A percentile compares a stretch with the other conserved stretches of the same genome.
phyloP scores from a whole-genome alignment of 805 yeast genomes.

The Kuraishia ogatae region DNA sequence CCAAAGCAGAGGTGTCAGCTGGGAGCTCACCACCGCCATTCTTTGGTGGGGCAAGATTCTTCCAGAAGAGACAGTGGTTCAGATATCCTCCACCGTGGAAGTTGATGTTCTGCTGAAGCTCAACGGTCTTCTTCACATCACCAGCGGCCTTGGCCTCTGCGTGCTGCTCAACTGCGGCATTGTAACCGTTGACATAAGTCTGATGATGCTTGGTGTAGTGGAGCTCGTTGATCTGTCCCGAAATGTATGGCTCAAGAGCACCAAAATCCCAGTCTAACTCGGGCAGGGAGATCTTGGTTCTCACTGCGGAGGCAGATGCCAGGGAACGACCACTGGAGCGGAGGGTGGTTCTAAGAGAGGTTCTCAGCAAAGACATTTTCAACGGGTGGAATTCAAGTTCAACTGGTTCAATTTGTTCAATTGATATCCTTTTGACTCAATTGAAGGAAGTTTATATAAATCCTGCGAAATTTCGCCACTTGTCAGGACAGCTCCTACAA shows the following conservation, averaged over 20 bases:
- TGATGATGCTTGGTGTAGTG: constrained; percentile 92
- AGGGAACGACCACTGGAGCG: constrained; percentile 2
- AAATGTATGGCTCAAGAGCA: constrained; percentile 79
- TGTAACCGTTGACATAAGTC: constrained; percentile 82
- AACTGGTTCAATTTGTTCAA: background rate
- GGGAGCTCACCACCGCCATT: constrained; percentile 73
- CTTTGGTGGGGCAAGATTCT: constrained; percentile 69
- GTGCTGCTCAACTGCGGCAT: constrained; percentile 66
- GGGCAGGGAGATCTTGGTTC: constrained; percentile 70
- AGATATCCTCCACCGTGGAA: constrained; percentile 91
- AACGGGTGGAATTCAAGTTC: background rate
- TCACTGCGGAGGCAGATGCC: constrained; percentile 16
- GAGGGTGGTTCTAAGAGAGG: constrained; percentile 5
- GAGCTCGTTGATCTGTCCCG: constrained; percentile 78
- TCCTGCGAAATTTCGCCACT: too few relatives aligned
- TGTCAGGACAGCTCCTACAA: too few relatives aligned
- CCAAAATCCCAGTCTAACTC: constrained; percentile 77
- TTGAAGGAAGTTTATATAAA: too few relatives aligned
- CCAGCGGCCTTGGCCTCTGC: constrained; percentile 53
- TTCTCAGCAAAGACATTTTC: background rate
- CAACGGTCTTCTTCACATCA: constrained; percentile 51
- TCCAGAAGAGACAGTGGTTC: constrained; percentile 85
- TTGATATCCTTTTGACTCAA: too few relatives aligned
- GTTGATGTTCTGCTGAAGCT: constrained; percentile 66
- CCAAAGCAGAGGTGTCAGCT: constrained; percentile 44